These are phyloP conservation scores for Cyathus striatus DNA, from an alignment of 768 basidiomycete species.

Conservation along the genomic window DNA sequence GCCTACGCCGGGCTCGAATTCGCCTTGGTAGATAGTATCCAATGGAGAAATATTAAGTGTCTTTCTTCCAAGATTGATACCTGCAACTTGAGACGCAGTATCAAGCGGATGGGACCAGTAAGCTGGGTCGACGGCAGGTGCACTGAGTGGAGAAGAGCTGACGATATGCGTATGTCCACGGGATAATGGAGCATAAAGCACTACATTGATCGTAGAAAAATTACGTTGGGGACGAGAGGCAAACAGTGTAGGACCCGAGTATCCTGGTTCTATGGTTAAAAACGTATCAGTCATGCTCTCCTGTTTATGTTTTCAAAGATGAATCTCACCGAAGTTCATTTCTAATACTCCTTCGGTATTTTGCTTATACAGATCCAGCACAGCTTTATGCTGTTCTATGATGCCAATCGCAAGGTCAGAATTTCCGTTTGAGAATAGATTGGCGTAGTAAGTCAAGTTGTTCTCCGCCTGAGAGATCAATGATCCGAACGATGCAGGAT, in stretches of 20 bases:
- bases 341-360: slow-evolving; percentile 20
- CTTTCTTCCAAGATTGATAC: slow-evolving; percentile 22
- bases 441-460: slow-evolving; percentile 16
- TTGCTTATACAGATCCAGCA: slow-evolving; percentile 16
- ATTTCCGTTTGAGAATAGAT: slow-evolving; percentile 25
- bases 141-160: slow-evolving; percentile 31
- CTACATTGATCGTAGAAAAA: slow-evolving; percentile 25
- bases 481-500: slow-evolving; percentile 6
- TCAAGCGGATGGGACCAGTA: slow-evolving; percentile 32
- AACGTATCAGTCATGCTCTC: too few relatives aligned
- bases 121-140: slow-evolving; percentile 45
- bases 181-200: slow-evolving; percentile 31
- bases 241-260: slow-evolving; percentile 19
- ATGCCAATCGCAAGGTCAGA: slow-evolving; percentile 20
- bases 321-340: slow-evolving; percentile 23
- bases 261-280: slow-evolving; percentile 21
- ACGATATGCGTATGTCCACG: slow-evolving; percentile 43
- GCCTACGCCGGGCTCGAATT: slow-evolving; percentile 25
- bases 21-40: slow-evolving; percentile 19
- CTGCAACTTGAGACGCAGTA: slow-evolving; percentile 23
- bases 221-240: slow-evolving; percentile 17
- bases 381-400: slow-evolving; percentile 19
- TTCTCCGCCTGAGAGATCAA: slow-evolving; percentile 14
- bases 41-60: slow-evolving; percentile 23
- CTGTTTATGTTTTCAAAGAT: too few relatives aligned